Conservation (phyloP, 2,329 filamentous ascomycete genomes). For the Cryphonectria nitschkei region DNA sequence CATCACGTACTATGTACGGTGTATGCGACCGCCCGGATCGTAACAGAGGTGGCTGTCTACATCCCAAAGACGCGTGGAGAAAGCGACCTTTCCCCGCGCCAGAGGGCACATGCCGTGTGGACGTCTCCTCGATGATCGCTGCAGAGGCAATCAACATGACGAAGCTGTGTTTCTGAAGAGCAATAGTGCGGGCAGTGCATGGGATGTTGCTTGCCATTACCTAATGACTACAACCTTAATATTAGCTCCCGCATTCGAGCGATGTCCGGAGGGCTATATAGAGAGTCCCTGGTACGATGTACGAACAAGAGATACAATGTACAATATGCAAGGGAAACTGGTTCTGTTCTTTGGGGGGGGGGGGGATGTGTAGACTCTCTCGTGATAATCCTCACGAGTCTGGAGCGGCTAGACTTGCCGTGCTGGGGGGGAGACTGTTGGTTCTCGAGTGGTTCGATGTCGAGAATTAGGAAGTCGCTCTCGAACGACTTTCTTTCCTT, state of each 20-base stretch:
- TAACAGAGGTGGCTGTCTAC: background rate
- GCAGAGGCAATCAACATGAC: conserved; percentile 11
- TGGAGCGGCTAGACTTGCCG: background rate
- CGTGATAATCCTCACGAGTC: background rate
- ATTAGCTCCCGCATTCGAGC: conserved; percentile 11
- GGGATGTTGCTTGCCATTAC: conserved; percentile 14
- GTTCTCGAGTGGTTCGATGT: background rate
- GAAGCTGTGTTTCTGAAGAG: conserved; percentile 1
- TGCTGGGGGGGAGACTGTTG: background rate
- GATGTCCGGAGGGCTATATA: background rate
- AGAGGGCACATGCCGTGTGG: background rate
- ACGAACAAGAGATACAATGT: background rate
- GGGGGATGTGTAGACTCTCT: background rate
- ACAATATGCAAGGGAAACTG: background rate
- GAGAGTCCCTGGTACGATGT: background rate
- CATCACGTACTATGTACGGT: background rate
- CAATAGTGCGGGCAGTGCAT: conserved; percentile 1
- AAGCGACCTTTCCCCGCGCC: background rate
- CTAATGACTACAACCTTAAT: conserved; percentile 12
- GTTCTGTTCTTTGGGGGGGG: background rate
- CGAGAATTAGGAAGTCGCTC: background rate
- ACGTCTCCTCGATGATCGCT: conserved; percentile 2
- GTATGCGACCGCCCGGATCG: background rate
- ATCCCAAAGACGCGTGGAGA: background rate
- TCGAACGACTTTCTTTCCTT: background rate